Conservation (phyloP, 805 yeast species). For the Candida succiphila region DNA sequence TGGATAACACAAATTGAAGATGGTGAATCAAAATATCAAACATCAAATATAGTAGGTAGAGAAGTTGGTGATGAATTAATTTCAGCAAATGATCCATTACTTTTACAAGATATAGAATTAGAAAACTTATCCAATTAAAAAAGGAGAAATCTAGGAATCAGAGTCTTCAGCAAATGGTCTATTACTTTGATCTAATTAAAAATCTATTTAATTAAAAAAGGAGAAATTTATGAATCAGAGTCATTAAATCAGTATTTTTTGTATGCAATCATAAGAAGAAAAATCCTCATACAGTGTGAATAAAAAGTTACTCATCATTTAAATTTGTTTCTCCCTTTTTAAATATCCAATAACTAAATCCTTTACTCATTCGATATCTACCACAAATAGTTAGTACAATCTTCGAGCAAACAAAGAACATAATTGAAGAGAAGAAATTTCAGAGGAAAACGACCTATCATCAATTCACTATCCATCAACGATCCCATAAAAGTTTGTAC, state of each 20-base stretch:
- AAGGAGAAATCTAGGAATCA: too few relatives aligned
- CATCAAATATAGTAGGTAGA: slow-evolving; percentile 54
- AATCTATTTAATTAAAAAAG: too few relatives aligned
- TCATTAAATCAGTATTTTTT: slow-evolving; percentile 46
- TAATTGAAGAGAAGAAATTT: neutral
- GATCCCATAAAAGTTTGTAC: slow-evolving; percentile 38
- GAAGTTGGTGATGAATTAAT: slow-evolving; percentile 24
- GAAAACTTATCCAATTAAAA: too few relatives aligned
- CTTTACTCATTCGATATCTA: neutral
- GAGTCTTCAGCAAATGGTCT: too few relatives aligned
- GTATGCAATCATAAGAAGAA: slow-evolving; percentile 22
- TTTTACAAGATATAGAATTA: too few relatives aligned
- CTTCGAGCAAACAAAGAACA: too few relatives aligned
- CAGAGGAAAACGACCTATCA: slow-evolving; percentile 31
- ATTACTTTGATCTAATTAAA: too few relatives aligned
- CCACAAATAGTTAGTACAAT: too few relatives aligned
- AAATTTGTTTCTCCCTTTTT: neutral
- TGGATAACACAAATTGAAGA: slow-evolving; percentile 49
- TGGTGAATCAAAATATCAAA: slow-evolving; percentile 39
- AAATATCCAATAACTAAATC: neutral
- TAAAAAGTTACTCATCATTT: slow-evolving; percentile 24
- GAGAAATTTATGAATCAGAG: too few relatives aligned
- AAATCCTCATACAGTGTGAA: slow-evolving; percentile 48
- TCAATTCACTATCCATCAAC: slow-evolving; percentile 34
- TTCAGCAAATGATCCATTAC: too few relatives aligned